Evolutionary conservation across 257 asterid species (phyloP).

Genomic region (Cinchona pubescens): DNA sequence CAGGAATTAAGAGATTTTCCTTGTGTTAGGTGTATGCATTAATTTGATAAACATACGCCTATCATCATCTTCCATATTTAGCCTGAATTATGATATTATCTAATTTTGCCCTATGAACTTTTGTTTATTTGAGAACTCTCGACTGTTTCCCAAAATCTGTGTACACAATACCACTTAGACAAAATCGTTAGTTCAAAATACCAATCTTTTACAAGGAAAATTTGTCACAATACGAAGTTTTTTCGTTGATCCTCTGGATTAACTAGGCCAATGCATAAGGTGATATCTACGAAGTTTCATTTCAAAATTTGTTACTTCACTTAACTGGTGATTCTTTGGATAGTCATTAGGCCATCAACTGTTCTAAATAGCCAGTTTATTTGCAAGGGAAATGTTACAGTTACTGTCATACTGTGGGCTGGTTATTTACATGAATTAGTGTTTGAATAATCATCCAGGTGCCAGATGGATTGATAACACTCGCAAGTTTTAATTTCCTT

Average conservation of each 20-base stretch:
- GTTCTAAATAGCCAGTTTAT: neutral
- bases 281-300: neutral
- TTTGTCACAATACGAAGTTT: too few species aligned
- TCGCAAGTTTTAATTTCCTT: too few species aligned
- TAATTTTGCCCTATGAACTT: neutral
- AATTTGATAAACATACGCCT: neutral
- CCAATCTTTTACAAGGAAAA: neutral
- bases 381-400: neutral
- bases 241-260: neutral
- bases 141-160: neutral
- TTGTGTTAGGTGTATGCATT: neutral
- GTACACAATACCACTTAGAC: neutral
- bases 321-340: neutral
- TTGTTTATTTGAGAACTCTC: neutral
- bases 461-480: too few species aligned
- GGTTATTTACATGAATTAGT: neutral
- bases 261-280: neutral
- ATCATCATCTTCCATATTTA: neutral
- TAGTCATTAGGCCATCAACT: neutral
- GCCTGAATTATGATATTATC: neutral
- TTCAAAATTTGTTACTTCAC: neutral
- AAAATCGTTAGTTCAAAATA: neutral
- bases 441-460: neutral
- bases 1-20: neutral
- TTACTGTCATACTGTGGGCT: neutral